Base-by-base conservation (phyloP, 176 grass and related monocot genomes). In the Puccinellia tenuiflora region DNA sequence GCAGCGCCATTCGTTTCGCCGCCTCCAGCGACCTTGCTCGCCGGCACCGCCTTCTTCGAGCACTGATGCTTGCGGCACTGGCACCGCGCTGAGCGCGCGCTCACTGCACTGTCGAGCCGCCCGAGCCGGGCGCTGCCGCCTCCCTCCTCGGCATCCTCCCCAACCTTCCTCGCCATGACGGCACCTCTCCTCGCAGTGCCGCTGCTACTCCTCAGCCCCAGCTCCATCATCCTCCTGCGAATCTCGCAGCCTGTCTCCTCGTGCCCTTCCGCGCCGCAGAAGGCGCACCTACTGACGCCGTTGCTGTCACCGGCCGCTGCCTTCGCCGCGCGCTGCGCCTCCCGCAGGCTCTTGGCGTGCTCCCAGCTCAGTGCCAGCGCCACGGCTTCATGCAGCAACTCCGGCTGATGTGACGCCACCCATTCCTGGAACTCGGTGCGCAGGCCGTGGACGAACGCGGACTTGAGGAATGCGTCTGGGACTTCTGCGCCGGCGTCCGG, bases 401-500 rank as follows among this genome's bases (percentile, higher is more conserved):
- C 61, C 29, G 84, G 89, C 6, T 8, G 77, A 74, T 89, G 87
- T 81, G 78, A 73, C 40, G 53, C 42, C 38, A 91, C 82, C 81
- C 89, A 89, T 1, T 91, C 89, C 85, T 73, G 74, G 39, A 85
- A 89, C 66, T 87, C 92, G 11, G 68, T 24, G 38, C 48, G 38
- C 21, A 94, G 78, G 51, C 92, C 92, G 60, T 84, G 87, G 53
- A 94, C 51, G 67, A 91, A 94, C 21, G 77, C 73, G n/a, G 51
- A 79, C 64, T 38, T 91, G n/a, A 91, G 16, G 56, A 83, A 35
- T 68, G 22, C 37, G 16, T 85, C 78, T 29, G 84, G 53, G n/a
- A n/a, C n/a, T n/a, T n/a, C n/a, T n/a, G n/a, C n/a, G n/a, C n/a
- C n/a, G n/a, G n/a, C n/a, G n/a, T n/a, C n/a, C n/a, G n/a, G n/a